Evolutionary conservation across 345 rosid genomes (phyloP).

Genomic region (Arabidopsis suecica): DNA sequence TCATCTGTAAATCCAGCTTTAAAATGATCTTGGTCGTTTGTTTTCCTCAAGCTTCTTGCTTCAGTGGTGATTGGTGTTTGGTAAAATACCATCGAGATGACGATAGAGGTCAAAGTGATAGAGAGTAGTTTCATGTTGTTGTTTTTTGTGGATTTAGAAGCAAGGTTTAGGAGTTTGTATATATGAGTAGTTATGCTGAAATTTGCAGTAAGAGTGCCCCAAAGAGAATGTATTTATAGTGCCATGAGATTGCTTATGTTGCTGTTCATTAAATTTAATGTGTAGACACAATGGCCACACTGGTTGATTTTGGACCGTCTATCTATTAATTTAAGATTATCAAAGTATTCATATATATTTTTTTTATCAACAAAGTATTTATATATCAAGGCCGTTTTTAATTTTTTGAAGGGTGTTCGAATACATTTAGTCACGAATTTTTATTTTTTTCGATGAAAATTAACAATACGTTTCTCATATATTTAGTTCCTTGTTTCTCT

Average conservation of each 20-base stretch:
- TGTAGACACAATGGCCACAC: constrained; percentile 10
- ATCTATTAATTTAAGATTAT: constrained; percentile 30
- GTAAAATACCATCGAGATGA: constrained; percentile 28
- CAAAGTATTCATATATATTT: constrained; percentile 15
- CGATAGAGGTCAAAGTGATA: constrained; percentile 6
- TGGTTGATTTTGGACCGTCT: constrained; percentile 44
- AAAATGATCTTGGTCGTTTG: constrained; percentile 1
- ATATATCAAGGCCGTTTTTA: not conserved
- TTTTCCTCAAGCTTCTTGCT: constrained; percentile 35
- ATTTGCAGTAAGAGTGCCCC: constrained; percentile 32
- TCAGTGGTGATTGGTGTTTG: constrained; percentile 29
- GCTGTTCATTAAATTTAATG: constrained; percentile 26
- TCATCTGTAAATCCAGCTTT: constrained; percentile 14
- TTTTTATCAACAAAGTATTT: constrained; percentile 7
- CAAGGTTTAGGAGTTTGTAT: constrained; percentile 26
- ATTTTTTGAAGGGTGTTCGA: not conserved
- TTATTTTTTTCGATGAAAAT: not conserved
- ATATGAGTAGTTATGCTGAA: constrained; percentile 21
- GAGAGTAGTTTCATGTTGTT: constrained; percentile 30
- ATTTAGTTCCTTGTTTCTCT: not conserved
- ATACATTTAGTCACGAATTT: not conserved
- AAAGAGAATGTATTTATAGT: constrained; percentile 34
- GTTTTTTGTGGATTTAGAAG: not conserved
- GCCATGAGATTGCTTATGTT: constrained; percentile 27
- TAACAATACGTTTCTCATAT: not conserved